These are phyloP conservation scores for Chytriomyces sp. DNA, from an alignment of 192 early-diverging fungal genomes.

Conservation along the genomic window DNA sequence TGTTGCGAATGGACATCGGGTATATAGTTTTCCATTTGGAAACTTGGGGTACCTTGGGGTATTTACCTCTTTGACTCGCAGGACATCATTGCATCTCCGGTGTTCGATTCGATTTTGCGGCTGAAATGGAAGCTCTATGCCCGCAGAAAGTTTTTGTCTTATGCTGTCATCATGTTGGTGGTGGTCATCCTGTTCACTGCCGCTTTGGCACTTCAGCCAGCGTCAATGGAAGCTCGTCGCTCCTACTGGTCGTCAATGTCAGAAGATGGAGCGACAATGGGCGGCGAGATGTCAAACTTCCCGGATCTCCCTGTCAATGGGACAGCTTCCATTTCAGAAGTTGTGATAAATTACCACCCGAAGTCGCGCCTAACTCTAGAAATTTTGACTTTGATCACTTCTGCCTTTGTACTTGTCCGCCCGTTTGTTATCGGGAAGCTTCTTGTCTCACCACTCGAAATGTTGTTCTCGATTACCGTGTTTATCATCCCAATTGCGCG, in stretches of 20 bases:
- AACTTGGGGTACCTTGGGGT: too few species aligned
- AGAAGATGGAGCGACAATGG: not conserved
- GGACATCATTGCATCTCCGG: conserved; percentile 7
- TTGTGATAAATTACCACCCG: too few species aligned
- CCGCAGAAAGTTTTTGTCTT: conserved; percentile 9
- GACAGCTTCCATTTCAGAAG: too few species aligned
- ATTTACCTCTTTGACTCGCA: too few species aligned
- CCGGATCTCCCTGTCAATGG: not conserved
- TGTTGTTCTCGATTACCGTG: too few species aligned
- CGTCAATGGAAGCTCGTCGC: not conserved
- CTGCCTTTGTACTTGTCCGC: not conserved
- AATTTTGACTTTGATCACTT: not conserved
- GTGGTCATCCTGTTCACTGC: not conserved
- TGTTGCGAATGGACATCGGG: conserved; percentile 17
- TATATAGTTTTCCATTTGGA: too few species aligned
- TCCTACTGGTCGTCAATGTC: not conserved
- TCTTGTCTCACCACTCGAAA: too few species aligned
- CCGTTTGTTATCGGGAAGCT: not conserved
- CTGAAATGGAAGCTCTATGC: conserved; percentile 35
- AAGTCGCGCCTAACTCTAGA: not conserved
- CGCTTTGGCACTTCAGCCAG: conserved; percentile 15
- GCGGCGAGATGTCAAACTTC: not conserved
- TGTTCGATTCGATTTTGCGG: conserved; percentile 16
- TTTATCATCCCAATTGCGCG: not conserved
- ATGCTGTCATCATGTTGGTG: not conserved